Evolutionary conservation across 1,284 basidiomycete species (phyloP), one percentile per base, ranked within the genome.

Genomic region (Ustilago cynodontis): DNA sequence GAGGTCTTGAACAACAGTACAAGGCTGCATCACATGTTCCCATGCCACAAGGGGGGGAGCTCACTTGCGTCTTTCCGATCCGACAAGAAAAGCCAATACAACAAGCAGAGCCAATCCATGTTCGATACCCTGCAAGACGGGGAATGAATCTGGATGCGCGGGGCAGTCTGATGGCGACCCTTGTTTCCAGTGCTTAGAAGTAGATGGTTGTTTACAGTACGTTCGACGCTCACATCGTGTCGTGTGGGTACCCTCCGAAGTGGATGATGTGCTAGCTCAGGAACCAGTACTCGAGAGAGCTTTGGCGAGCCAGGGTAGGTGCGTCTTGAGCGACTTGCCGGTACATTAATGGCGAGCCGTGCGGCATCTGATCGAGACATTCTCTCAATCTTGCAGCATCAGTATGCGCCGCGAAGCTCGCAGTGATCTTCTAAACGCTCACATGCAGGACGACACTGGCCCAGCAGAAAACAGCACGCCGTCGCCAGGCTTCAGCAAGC

Each of bases 231-330:
- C 9, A 16, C 37, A 39, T 11, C 43, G 13, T 6, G 47, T 28
- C n/a, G 20, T 3, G 16, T 49, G 47, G 4, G 6, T 49, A 26
- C 14, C 28, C 24, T 49, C 1, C 47, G 47, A 3, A 49, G 24
- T 20, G 1, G 47, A 49, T 49, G 47, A 24, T 49, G 47, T 49
- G 47, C 47, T 49, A 49, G 47, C 24, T 49, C 24, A 49, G 47
- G 47, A 49, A 49, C 47, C 4, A 11, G 18, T 49, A 24, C 24
- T 26, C 14, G 14, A 9, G 41, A 43, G 18, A 43, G 4, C 41
- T 20, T 43, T 43, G 41, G n/a, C 41, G 41, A 43, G 41, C 20
- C 20, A 43, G 7, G 20, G 10, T 20, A 8, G 41, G 7, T 43
- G 18, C 14, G 18, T 43, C 41, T 18, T 43, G 41, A 43, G 10